phyloP scores from a whole-genome alignment of 1,284 basidiomycete species.

The Malassezia obtusa region DNA sequence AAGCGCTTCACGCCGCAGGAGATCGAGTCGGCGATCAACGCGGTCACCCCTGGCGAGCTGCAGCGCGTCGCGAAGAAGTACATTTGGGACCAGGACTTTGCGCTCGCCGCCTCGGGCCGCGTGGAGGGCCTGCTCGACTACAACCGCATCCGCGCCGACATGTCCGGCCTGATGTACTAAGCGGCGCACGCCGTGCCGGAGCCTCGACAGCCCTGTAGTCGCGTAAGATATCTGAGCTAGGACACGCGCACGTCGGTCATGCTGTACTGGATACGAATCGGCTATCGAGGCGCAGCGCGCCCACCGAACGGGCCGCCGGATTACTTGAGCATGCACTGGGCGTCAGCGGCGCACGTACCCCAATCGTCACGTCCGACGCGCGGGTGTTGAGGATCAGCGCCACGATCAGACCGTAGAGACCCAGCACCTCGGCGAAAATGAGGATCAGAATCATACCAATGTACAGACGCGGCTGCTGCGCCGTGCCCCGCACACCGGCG shows the following conservation, averaged over 20 bases:
- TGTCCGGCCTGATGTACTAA: slow-evolving; percentile 48
- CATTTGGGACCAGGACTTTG: slow-evolving; percentile 79
- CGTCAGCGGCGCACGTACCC: slow-evolving; percentile 2
- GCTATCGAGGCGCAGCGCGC: background rate
- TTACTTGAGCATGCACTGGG: slow-evolving; percentile 27
- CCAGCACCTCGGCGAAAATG: slow-evolving; percentile 88
- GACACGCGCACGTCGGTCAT: background rate
- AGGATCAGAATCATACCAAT: slow-evolving; percentile 63
- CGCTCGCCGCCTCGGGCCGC: slow-evolving; percentile 56
- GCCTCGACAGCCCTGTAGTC: background rate
- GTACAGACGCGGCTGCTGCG: slow-evolving; percentile 77
- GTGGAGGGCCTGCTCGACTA: slow-evolving; percentile 68
- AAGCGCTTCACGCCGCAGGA: slow-evolving; percentile 69
- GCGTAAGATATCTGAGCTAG: background rate
- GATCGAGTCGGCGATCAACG: slow-evolving; percentile 84
- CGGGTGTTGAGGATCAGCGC: slow-evolving; percentile 73
- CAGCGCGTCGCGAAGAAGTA: slow-evolving; percentile 90
- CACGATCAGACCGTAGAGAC: slow-evolving; percentile 76
- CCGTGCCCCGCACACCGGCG: slow-evolving; percentile 54
- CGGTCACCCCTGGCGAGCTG: slow-evolving; percentile 79
- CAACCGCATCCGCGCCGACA: slow-evolving; percentile 48
- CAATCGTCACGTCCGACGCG: slow-evolving; percentile 24
- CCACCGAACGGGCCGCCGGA: background rate
- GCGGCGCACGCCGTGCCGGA: background rate
- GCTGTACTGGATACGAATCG: background rate